Base-by-base conservation (phyloP, 2,329 filamentous ascomycete species). In the Exophiala alcalophila region DNA sequence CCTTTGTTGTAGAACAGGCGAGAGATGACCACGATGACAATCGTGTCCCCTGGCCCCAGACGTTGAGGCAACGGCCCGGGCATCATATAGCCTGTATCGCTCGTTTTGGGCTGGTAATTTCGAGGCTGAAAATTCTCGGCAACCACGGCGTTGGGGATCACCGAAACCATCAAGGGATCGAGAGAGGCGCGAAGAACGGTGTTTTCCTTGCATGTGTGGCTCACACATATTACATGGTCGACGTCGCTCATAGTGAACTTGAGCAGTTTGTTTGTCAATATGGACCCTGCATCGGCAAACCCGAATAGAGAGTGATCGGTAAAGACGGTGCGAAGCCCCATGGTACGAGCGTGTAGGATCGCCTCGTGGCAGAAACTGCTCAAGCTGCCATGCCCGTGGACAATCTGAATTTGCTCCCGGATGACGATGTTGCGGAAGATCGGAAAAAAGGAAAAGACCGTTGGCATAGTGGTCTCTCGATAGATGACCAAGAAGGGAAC, bases 1-100 rank as follows among this genome's bases (percentile, higher is more conserved):
- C 92, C 92, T 64, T 98, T 98, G 68, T 98, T 98, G 67, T 97
- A 97, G 67, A 97, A 98, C 1, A 98, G 80, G 14, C 92, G 87
- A 6, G 90, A 96, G 50, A 98, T 94, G 14, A 98, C 91, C 2
- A 98, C 88, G 45, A 98, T 96, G 5, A 89, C 96, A 58, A 98
- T 91, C 8, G 81, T 84, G 57, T 96, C 91, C 52, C 87, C 76
- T 0, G 89, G 86, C 0, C 86, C 85, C 2, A 94, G 76, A 5
- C 80, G 80, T 40, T 82, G 81, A 3, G 81, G 79, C 0, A 81
- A 75, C 4, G 73, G 72, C 56, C 61, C 49, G 43, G 66, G 50
- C 29, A 47, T 49, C 40, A 53, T 49, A 27, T 53, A 51, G n/a
- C 43, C 40, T 8, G 36, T 38, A 19, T 61, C 71, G 48, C 65